A percentile compares a stretch with the other conserved stretches of the same genome.
These are phyloP conservation scores for Hyaloperonospora brassicae DNA, from an alignment of 352 stramenopile species.

Conservation along the genomic window DNA sequence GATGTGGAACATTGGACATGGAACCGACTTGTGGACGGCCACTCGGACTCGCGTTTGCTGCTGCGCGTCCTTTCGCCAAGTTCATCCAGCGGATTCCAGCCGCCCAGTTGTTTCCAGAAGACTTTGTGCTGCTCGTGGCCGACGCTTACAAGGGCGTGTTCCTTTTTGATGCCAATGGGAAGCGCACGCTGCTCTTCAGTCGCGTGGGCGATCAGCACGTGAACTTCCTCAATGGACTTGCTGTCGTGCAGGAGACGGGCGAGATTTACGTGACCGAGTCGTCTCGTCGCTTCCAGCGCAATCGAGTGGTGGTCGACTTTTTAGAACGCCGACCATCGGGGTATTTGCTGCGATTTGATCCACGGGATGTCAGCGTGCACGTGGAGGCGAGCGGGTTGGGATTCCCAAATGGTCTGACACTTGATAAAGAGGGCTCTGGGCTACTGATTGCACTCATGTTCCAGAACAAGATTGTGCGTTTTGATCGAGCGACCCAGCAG, in stretches of 20 bases:
- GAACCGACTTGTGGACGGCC: slow-evolving; percentile 44
- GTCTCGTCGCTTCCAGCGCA: slow-evolving; percentile 40
- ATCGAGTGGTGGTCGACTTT: slow-evolving; percentile 37
- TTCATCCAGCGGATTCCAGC: slow-evolving; percentile 40
- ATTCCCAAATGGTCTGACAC: slow-evolving; percentile 42
- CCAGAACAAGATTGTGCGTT: slow-evolving; percentile 55
- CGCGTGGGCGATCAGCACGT: slow-evolving; percentile 28
- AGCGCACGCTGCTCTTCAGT: slow-evolving; percentile 48
- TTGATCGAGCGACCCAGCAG: slow-evolving; percentile 30
- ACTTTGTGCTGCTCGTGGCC: slow-evolving; percentile 52
- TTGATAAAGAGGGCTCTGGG: slow-evolving; percentile 32
- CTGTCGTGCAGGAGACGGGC: slow-evolving; percentile 29
- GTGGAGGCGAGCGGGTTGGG: slow-evolving; percentile 28
- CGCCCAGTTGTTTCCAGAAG: slow-evolving; percentile 30
- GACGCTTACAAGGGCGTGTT: slow-evolving; percentile 55
- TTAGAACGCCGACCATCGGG: slow-evolving; percentile 39
- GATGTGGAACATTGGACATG: slow-evolving; percentile 28
- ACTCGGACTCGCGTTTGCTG: slow-evolving; percentile 40
- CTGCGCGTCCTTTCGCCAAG: slow-evolving; percentile 28
- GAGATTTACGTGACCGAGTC: slow-evolving; percentile 56
- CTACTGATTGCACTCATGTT: slow-evolving; percentile 44
- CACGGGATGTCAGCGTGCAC: slow-evolving; percentile 14
- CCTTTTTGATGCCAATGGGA: slow-evolving; percentile 46
- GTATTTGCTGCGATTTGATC: slow-evolving; percentile 46
- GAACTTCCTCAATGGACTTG: slow-evolving; percentile 46